Evolutionary conservation across 2,329 filamentous ascomycete genomes (phyloP), one percentile per base, ranked within the genome.

Genomic region (Colletotrichum melonis): DNA sequence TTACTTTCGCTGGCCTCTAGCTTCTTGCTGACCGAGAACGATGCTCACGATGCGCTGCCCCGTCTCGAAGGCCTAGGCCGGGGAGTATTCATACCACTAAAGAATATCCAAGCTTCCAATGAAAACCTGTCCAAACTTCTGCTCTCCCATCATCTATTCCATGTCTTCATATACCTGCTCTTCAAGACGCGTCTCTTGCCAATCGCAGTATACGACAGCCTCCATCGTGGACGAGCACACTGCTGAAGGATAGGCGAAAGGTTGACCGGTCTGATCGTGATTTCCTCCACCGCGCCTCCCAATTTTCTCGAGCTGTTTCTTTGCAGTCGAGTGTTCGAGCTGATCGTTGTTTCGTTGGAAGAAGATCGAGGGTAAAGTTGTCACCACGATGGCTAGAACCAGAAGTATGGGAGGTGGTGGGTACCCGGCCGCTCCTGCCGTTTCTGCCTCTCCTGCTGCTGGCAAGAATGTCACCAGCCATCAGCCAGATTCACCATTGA

Each of bases 1-100:
- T 5, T 3, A 1, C 14, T 8, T 8, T 49, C 9, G 7, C 6
- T 9, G 11, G 24, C n/a, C 1, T 1, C 1, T 16, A 0, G 1
- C 1, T 8, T 30, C 59, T 8, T 9, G 12, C 5, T 11, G 24
- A 7, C 5, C 3, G 19, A 19, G 19, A 63, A 5, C 12, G 5
- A 32, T 19, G 19, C 16, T 63, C 38, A 49, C 19, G 38, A 22
- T 30, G 38, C 4, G 12, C 12, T 63, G 9, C 5, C 19, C 19
- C 26, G 16, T 4, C 8, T 22, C 2, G 16, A 49, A 38, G 4
- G 2, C 24, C 16, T 35, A 8, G 11, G 22, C 19, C 24, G 24
- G 58, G 6, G 12, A 42, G 24, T 19, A 16, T 7, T n/a, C 4
- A 3, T 28, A 7, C 26, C 14, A 26, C 14, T 22, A 6, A n/a